Evolutionary conservation across 495 filamentous ascomycete genomes (phyloP), one percentile per base, ranked within the genome.

Genomic region (Annulohypoxylon maeteangense): DNA sequence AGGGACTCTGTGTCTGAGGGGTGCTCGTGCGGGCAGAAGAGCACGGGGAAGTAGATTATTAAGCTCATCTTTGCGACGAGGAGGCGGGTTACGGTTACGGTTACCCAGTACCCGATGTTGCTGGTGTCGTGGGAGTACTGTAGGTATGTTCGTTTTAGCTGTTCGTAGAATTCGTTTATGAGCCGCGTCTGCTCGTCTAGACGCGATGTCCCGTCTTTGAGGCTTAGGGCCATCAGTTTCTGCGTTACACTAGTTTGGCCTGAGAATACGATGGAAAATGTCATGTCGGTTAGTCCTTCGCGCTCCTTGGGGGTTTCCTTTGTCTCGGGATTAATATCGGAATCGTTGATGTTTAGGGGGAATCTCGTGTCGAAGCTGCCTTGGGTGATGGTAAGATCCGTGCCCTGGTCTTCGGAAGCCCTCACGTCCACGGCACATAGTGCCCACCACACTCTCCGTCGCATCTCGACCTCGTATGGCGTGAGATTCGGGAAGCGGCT

Each of bases 381-480:
- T 1, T 65, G 45, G 7, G 74, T 34, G 38, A 83, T 81, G n/a
- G 75, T 77, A 14, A 81, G 71, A 23, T 83, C 81, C n/a, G 77
- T 79, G 11, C 80, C 81, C 42, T 81, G 80, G 44, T 84, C 79
- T 59, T 83, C 79, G 0, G 77, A 74, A 1, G 76, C 59, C 29
- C 76, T 63, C 0, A 71, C 69, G 31, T 88, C 85, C 12, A 83
- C 76, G 3, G 75, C 62, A 44, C 80, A 77, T 0, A 87, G 42
- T 27, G 77, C 70, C 76, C 80, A 87, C 79, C 84, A 87, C 12
- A 86, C 65, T 0, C 86, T 76, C 42, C 84, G 79, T 7, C 84
- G 77, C 66, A 84, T 78, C 58, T 88, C 80, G 11, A 81, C 73
- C 44, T 87, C 85, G 59, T 82, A 86, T 0, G 85, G 81, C 0